Conservation (phyloP, 2,329 filamentous ascomycete genomes). For the Colletotrichum coccodes region DNA sequence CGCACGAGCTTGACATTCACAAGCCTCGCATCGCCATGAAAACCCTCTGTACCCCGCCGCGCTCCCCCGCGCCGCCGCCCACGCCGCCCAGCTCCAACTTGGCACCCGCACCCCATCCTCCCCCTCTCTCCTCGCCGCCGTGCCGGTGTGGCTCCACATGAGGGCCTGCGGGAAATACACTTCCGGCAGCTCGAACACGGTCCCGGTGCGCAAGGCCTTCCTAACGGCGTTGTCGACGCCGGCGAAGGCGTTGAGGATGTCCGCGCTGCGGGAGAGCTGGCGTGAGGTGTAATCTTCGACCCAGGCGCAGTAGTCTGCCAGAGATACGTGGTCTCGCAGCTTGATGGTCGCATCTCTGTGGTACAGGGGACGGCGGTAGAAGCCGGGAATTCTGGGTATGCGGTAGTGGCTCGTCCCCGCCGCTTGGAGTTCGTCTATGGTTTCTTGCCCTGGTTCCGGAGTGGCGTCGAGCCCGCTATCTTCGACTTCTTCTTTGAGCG, state of each 20-base stretch:
- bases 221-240: constrained; percentile 19
- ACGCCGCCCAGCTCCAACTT: constrained; percentile 25
- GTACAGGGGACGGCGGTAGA: constrained; percentile 8
- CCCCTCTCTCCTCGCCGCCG: not conserved
- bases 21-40: not conserved
- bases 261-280: constrained; percentile 12
- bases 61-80: not conserved
- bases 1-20: constrained; percentile 7
- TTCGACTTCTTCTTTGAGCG: not conserved
- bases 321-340: constrained; percentile 8
- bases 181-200: constrained; percentile 3
- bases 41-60: constrained; percentile 4
- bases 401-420: not conserved
- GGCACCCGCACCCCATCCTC: not conserved
- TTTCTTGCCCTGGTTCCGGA: not conserved
- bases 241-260: constrained; percentile 29
- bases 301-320: constrained; percentile 51
- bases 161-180: constrained; percentile 1
- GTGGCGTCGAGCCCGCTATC: not conserved
- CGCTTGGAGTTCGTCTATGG: not conserved
- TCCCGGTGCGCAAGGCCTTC: not conserved
- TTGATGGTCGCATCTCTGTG: not conserved
- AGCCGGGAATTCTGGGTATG: not conserved
- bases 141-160: constrained; percentile 21
- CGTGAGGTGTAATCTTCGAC: constrained; percentile 51